Conservation (phyloP, 192 early-diverging fungal genomes). For the Geosiphon pyriformis region DNA sequence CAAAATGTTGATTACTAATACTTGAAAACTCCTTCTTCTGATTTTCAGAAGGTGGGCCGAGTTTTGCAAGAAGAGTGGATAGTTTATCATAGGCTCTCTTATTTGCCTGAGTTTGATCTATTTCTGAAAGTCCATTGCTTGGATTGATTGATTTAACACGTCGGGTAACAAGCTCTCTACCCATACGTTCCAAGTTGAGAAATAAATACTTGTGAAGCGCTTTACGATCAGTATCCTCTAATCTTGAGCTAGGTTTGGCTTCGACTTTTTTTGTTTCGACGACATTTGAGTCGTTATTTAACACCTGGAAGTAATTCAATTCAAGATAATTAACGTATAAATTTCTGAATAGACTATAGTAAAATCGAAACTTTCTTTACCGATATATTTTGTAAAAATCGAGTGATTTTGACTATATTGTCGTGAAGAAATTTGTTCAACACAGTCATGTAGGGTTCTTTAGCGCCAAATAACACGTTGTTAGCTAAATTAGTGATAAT, state of each 20-base stretch:
- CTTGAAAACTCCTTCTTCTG: slow-evolving; percentile 41
- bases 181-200: slow-evolving; percentile 65
- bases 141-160: slow-evolving; percentile 36
- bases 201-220: slow-evolving; percentile 58
- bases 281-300: neutral
- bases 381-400: slow-evolving; percentile 77
- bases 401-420: slow-evolving; percentile 75
- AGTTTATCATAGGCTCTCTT: slow-evolving; percentile 75
- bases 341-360: neutral
- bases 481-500: slow-evolving; percentile 97
- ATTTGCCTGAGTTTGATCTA: slow-evolving; percentile 34
- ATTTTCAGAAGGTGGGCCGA: slow-evolving; percentile 81
- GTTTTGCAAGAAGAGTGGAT: slow-evolving; percentile 75
- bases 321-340: too few species aligned
- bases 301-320: neutral
- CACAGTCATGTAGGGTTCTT: slow-evolving; percentile 90
- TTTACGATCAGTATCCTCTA: slow-evolving; percentile 37
- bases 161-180: slow-evolving; percentile 54
- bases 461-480: slow-evolving; percentile 89
- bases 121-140: slow-evolving; percentile 12
- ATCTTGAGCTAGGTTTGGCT: too few species aligned
- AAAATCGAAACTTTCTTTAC: slow-evolving; percentile 34
- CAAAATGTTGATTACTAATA: slow-evolving; percentile 40
- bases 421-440: slow-evolving; percentile 84
- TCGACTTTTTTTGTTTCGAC: slow-evolving; percentile 13